Percentiles rank a stretch among this genome's conserved stretches.
Evolutionary conservation across 208 protist species (phyloP).

Genomic region (Kentomonas sorsogonicus): DNA sequence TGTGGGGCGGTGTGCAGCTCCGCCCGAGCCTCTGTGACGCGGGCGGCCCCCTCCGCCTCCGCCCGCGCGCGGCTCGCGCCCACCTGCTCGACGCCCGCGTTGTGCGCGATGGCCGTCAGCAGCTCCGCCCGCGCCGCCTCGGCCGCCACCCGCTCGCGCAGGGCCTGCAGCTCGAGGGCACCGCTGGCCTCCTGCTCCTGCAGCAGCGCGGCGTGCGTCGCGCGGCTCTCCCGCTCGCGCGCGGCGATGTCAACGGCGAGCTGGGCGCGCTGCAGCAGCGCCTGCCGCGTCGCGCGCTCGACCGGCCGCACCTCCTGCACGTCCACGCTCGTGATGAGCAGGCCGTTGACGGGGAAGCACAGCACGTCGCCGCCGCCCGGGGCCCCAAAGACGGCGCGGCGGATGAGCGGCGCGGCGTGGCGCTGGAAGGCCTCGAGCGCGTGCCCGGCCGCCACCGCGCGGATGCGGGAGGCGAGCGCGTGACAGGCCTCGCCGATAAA

Average conservation of each 20-base stretch:
- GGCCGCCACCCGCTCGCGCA: slow-evolving; percentile 48
- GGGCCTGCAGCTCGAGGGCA: slow-evolving; percentile 62
- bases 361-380: slow-evolving; percentile 33
- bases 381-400: slow-evolving; percentile 84
- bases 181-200: slow-evolving; percentile 75
- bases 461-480: slow-evolving; percentile 90
- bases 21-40: slow-evolving; percentile 45
- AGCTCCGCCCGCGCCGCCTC: slow-evolving; percentile 63
- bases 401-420: slow-evolving; percentile 91
- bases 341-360: slow-evolving; percentile 84
- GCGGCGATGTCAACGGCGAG: slow-evolving; percentile 92
- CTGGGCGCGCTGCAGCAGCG: slow-evolving; percentile 86
- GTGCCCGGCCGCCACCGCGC: slow-evolving; percentile 80
- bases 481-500: slow-evolving; percentile 96
- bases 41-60: slow-evolving; percentile 60
- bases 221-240: slow-evolving; percentile 82
- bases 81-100: slow-evolving; percentile 61
- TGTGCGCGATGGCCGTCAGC: slow-evolving; percentile 56
- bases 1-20: slow-evolving; percentile 45
- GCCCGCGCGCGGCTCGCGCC: slow-evolving; percentile 72
- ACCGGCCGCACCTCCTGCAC: slow-evolving; percentile 92
- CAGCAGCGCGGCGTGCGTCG: slow-evolving; percentile 67
- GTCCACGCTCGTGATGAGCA: slow-evolving; percentile 92
- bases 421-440: slow-evolving; percentile 96
- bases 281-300: slow-evolving; percentile 79